phyloP scores from a whole-genome alignment of 371 early-diverging fungal genomes.

The Rhizomucor miehei region DNA sequence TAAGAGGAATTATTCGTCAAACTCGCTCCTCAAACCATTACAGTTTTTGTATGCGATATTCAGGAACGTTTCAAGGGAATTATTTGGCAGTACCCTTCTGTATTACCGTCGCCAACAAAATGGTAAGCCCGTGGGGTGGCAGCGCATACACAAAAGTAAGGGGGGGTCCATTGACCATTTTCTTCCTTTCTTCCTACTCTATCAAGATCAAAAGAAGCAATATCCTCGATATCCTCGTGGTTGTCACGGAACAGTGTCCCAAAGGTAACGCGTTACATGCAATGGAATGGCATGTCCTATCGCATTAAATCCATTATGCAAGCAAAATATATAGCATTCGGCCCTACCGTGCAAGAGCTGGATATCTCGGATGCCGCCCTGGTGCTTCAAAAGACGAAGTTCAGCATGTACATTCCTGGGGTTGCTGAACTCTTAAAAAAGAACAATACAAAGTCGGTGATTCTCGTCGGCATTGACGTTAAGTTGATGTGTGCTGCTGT shows the following conservation, averaged over 20 bases:
- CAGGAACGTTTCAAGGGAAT: constrained; percentile 84
- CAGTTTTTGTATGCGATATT: constrained; percentile 93
- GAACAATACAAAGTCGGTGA: constrained; percentile 61
- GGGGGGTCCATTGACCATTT: too few species aligned
- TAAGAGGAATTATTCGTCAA: too few species aligned
- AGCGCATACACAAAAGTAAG: too few species aligned
- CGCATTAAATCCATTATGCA: too few species aligned
- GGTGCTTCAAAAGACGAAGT: constrained; percentile 74
- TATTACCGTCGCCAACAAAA: constrained; percentile 88
- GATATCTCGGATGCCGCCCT: constrained; percentile 62
- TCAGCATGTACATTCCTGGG: constrained; percentile 84
- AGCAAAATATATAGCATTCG: constrained; percentile 77
- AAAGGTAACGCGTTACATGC: constrained; percentile 38
- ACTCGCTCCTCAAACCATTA: constrained; percentile 62
- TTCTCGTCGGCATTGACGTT: constrained; percentile 94
- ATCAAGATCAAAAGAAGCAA: constrained; percentile 67
- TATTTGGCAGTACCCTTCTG: constrained; percentile 78
- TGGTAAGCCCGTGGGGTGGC: too few species aligned
- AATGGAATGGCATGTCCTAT: neutral
- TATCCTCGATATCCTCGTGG: constrained; percentile 74
- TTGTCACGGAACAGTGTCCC: constrained; percentile 90
- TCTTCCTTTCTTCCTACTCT: too few species aligned
- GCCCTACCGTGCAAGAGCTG: constrained; percentile 78
- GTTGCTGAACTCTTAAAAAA: constrained; percentile 60
- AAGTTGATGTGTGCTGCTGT: too few species aligned